phyloP scores from a whole-genome alignment of 1,139 yeast genomes.

The Kodamaea suecica region DNA sequence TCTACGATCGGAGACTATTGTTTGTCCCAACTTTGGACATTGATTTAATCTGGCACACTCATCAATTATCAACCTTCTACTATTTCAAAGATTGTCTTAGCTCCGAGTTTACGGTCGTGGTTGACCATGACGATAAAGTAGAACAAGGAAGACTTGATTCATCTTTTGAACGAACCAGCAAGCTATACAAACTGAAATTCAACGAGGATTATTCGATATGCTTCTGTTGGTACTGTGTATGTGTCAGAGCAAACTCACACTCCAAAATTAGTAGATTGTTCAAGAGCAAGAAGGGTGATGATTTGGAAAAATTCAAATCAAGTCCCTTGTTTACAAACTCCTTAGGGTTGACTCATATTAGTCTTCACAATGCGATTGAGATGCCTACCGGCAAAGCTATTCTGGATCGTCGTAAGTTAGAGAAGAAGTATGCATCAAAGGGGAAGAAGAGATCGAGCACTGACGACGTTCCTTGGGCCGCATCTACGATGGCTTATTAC shows the following conservation, averaged over 20 bases:
- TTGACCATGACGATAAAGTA: conserved; percentile 30
- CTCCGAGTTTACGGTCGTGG: conserved; percentile 10
- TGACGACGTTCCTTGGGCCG: conserved; percentile 1
- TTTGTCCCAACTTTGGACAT: conserved; percentile 35
- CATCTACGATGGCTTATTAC: background rate
- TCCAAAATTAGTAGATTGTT: conserved; percentile 4
- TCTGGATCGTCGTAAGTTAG: background rate
- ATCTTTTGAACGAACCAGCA: conserved; percentile 21
- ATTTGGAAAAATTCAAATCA: too few relatives aligned
- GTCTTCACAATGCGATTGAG: conserved; percentile 16
- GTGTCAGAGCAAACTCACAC: conserved; percentile 7
- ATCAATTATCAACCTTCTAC: conserved; percentile 23
- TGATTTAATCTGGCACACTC: conserved; percentile 38
- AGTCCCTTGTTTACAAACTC: background rate
- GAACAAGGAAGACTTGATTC: conserved; percentile 19
- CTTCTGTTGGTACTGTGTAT: conserved; percentile 26
- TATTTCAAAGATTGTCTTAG: conserved; percentile 20
- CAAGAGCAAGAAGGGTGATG: background rate
- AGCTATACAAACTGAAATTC: conserved; percentile 17
- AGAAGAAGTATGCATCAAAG: background rate
- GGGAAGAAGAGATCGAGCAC: background rate
- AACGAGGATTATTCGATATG: conserved; percentile 27
- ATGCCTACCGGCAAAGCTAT: conserved; percentile 11
- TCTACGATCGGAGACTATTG: conserved; percentile 7
- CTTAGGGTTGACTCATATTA: conserved; percentile 6